These are phyloP conservation scores for Acer campestre DNA, from an alignment of 345 rosid genomes.

Conservation along the genomic window DNA sequence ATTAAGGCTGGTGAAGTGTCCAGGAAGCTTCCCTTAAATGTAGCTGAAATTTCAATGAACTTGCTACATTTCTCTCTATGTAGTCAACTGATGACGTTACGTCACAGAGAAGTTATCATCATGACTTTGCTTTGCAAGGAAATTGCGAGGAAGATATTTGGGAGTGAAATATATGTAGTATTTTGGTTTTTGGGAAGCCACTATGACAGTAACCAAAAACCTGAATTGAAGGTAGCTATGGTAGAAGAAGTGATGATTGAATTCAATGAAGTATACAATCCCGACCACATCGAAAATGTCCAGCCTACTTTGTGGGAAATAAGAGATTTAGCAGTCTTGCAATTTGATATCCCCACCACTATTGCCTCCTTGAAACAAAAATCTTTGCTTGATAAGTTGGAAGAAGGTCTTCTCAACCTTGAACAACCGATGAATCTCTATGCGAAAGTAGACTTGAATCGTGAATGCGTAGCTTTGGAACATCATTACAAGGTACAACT, in stretches of 20 bases:
- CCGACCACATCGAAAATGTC: not conserved
- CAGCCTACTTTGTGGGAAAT: no score
- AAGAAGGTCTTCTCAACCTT: not conserved
- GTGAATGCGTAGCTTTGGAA: not conserved
- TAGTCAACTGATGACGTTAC: not conserved
- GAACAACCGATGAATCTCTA: no score
- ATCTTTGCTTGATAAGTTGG: no score
- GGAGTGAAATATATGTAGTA: no score
- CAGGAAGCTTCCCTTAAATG: no score
- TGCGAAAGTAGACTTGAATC: not conserved
- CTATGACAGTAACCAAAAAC: not conserved
- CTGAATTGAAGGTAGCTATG: not conserved
- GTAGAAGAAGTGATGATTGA: not conserved
- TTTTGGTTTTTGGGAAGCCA: not conserved
- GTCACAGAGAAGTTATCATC: no score
- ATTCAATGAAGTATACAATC: no score
- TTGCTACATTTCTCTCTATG: not conserved
- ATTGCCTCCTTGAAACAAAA: no score
- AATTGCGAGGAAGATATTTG: no score
- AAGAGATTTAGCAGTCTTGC: no score
- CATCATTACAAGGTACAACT: not conserved
- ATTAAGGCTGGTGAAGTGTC: no score
- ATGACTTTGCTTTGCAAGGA: not conserved
- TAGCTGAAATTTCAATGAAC: not conserved
- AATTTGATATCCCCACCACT: no score